phyloP scores from a whole-genome alignment of 192 early-diverging fungal species.

The Coemansia erecta region DNA sequence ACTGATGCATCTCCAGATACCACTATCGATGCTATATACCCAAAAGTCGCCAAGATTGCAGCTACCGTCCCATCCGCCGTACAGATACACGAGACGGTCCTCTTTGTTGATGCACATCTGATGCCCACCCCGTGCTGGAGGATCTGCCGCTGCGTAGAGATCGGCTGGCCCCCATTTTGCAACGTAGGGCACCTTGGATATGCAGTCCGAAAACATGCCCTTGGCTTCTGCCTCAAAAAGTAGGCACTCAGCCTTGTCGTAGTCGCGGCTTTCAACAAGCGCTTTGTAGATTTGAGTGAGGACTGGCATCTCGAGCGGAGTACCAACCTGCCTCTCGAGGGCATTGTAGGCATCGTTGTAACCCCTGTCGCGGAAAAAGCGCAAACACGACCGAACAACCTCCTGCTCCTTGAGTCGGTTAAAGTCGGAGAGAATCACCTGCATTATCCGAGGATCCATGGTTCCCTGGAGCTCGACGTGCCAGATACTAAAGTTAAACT shows the following conservation, averaged over 20 bases:
- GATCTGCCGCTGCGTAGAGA: conserved; percentile 22
- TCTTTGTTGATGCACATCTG: conserved; percentile 93
- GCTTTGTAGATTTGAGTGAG: conserved; percentile 72
- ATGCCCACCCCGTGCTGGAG: conserved; percentile 84
- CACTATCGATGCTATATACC: conserved; percentile 61
- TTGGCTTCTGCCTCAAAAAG: conserved; percentile 60
- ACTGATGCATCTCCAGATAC: conserved; percentile 76
- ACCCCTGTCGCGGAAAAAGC: conserved; percentile 83
- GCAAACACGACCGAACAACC: conserved; percentile 81
- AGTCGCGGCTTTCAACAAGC: conserved; percentile 71
- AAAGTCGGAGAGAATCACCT: conserved; percentile 30
- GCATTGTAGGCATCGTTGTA: conserved; percentile 69
- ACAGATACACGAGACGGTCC: conserved; percentile 72
- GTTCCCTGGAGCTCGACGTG: conserved; percentile 85
- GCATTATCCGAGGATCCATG: conserved; percentile 64
- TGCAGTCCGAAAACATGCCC: conserved; percentile 74
- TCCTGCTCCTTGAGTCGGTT: conserved; percentile 72
- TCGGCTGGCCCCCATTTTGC: conserved; percentile 61
- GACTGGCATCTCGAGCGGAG: conserved; percentile 77
- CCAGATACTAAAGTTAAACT: conserved; percentile 97
- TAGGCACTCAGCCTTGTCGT: conserved; percentile 68
- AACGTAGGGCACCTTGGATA: conserved; percentile 65
- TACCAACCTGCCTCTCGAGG: conserved; percentile 60
- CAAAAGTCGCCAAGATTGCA: conserved; percentile 89
- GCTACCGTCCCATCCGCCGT: conserved; percentile 94